Evolutionary conservation across 441 rosid species (phyloP), one percentile per base, ranked within the genome.

Genomic region (Pelargonium myrrhifolium): DNA sequence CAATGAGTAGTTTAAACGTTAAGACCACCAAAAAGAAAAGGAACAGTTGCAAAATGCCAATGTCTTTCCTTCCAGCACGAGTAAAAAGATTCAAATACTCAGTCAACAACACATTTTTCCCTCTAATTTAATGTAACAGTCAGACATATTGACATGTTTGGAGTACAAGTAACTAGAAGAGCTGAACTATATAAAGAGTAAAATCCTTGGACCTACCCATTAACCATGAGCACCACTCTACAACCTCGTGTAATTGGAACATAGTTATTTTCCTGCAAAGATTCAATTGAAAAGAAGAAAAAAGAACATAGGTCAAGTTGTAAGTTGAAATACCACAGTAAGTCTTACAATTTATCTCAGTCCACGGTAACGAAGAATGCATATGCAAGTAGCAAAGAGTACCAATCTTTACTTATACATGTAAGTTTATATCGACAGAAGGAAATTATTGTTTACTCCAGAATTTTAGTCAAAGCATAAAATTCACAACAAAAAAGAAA

Each of bases 141-240:
- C n/a, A n/a, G n/a, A n/a, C n/a, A n/a, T n/a, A 40, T 3, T 40
- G 12, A 11, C 45, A 40, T 10, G 12, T 7, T 40, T 40, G 11
- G 11, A 40, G 45, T 40, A 8, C 45, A 8, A 8, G 45, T 40
- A 3, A 40, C 45, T 40, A 35, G 49, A 49, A 60, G 1, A 62
- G 37, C 31, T 8, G 15, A 72, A 35, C 40, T 7, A 6, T 58
- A 74, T 49, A 9, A 63, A 47, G 37, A 45, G 63, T 22, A 9
- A 76, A 72, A 12, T 39, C 14, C 63, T 49, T 37, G 26, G 71
- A 71, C 93, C 76, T 87, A 94, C 97, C 98, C 97, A 20, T 94
- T 94, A 66, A 94, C 80, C 96, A 94, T 85, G 80, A 94, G 94
- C 76, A 89, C 93, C 87, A 94, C 99, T 74, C 90, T 76, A 77